Base-by-base conservation (phyloP, 768 basidiomycete species). In the Mycena amicta region DNA sequence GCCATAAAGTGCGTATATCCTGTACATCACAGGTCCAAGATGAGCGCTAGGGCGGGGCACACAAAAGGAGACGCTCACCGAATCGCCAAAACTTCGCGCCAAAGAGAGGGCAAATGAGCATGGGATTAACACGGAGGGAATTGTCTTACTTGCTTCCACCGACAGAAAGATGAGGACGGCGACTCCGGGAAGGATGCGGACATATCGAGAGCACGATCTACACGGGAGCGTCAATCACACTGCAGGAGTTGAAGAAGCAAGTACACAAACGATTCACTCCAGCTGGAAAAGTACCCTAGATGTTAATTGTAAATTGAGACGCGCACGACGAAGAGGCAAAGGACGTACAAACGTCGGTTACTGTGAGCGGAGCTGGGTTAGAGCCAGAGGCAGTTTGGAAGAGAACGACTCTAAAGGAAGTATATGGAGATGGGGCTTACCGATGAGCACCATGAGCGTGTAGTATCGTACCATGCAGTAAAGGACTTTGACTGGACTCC, bases 381-480 rank as follows among this genome's bases (percentile, higher is more conserved):
- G 45, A 2, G 18, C 23, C 12, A 15, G n/a, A n/a, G n/a, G n/a
- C n/a, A n/a, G n/a, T n/a, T n/a, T n/a, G n/a, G n/a, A n/a, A n/a
- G n/a, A n/a, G n/a, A n/a, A n/a, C n/a, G n/a, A n/a, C n/a, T n/a
- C n/a, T n/a, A n/a, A n/a, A n/a, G n/a, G n/a, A n/a, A 15, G 33
- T 3, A 37, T 53, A 49, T 22, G 22, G 20, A 13, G n/a, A 12
- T 6, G 26, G n/a, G n/a, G 39, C 54, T 52, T n/a, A 59, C 62
- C 57, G 5, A 63, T 33, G 55, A 63, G 62, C n/a, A 63, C 62
- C 54, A 50, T 3, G 6, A 63, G 47, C 8, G 62, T 63, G 41
- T 63, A 63, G n/a, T 63, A 63, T 37, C 62, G 50, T 28, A 63
- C 57, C 8, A 63, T 30, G 52, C 53, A 59, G 46, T 63, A 63